A percentile compares a stretch with the other conserved stretches of the same genome.
These are phyloP conservation scores for Acer campestre DNA, from an alignment of 345 rosid species.

Conservation along the genomic window DNA sequence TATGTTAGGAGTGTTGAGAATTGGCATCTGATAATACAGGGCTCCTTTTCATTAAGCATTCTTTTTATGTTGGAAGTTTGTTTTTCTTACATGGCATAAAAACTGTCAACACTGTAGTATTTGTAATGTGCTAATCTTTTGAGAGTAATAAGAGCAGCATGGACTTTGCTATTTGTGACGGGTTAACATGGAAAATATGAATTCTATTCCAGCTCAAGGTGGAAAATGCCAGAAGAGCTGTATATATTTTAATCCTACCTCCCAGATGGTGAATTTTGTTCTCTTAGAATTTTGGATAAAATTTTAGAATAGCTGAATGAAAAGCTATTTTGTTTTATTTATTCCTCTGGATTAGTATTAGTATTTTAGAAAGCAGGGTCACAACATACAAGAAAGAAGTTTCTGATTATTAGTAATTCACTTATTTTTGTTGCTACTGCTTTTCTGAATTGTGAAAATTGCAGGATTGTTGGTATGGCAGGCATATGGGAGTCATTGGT, in stretches of 20 bases:
- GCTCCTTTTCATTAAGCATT: neutral
- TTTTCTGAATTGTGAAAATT: constrained; percentile 34
- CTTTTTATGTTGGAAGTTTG: no score
- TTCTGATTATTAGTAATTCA: neutral
- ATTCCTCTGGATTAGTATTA: neutral
- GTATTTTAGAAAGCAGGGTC: neutral
- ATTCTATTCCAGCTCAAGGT: neutral
- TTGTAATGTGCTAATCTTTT: neutral
- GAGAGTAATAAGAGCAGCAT: neutral
- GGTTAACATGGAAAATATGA: neutral
- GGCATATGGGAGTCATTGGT: constrained; percentile 83
- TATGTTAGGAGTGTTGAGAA: neutral
- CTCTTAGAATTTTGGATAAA: neutral
- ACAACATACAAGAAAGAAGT: neutral
- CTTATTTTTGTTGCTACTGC: neutral
- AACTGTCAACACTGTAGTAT: neutral
- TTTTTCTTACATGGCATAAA: no score
- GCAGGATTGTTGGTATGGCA: constrained; percentile 99
- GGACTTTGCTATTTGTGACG: neutral
- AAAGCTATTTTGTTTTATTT: neutral
- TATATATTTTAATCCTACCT: neutral
- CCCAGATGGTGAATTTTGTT: neutral
- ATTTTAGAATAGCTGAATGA: neutral
- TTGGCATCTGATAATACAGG: neutral
- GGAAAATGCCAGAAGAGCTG: neutral